Evolutionary conservation across 331 rosid species (phyloP).

Genomic region (Pyracantha coccinea): DNA sequence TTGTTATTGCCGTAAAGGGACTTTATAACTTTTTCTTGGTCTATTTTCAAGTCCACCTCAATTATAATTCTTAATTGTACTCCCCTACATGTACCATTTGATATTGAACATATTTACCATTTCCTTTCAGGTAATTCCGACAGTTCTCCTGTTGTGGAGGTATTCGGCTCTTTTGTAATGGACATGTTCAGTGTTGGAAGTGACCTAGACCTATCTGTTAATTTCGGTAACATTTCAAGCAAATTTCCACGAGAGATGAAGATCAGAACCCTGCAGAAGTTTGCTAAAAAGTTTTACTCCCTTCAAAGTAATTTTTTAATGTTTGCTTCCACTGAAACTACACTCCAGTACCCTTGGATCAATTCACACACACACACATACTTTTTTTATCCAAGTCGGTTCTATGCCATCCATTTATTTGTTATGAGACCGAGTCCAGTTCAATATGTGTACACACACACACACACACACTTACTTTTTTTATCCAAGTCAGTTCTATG

Average conservation of each 20-base stretch:
- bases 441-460: background rate
- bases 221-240: background rate
- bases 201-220: constrained; percentile 9
- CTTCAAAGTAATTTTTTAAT: background rate
- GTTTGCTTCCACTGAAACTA: background rate
- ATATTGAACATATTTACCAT: background rate
- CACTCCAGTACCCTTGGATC: background rate
- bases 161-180: constrained; percentile 9
- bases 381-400: background rate
- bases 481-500: background rate
- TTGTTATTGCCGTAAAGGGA: background rate
- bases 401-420: background rate
- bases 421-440: background rate
- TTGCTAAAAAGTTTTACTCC: constrained; percentile 1
- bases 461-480: background rate
- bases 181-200: constrained; percentile 8
- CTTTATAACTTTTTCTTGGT: background rate
- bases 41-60: background rate
- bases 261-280: constrained; percentile 11
- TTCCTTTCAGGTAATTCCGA: background rate
- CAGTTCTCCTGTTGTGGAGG: constrained; percentile 5
- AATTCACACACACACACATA: background rate
- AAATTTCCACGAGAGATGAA: constrained; percentile 1
- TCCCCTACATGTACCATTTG: background rate
- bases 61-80: background rate